Percentiles rank a stretch among this genome's conserved stretches.
phyloP scores from a whole-genome alignment of 352 stramenopile genomes.

The Globisporangium cylindrosporum region DNA sequence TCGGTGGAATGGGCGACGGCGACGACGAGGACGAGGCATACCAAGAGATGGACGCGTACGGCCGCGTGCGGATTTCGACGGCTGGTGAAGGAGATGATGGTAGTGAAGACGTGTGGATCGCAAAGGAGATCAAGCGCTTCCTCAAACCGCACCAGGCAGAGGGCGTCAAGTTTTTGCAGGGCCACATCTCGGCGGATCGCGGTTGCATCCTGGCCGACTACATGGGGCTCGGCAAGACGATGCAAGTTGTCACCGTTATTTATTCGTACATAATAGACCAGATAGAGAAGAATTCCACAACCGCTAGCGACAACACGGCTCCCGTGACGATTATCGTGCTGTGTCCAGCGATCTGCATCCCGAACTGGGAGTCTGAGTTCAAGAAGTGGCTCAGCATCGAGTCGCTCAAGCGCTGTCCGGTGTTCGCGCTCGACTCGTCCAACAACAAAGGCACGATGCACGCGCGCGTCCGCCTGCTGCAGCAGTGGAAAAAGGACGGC shows the following conservation, averaged over 20 bases:
- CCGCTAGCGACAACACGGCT: not conserved
- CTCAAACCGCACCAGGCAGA: constrained; percentile 79
- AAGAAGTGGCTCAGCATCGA: constrained; percentile 92
- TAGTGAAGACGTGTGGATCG: constrained; percentile 50
- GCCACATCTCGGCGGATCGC: constrained; percentile 43
- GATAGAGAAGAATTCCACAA: constrained; percentile 17
- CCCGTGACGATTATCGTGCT: constrained; percentile 85
- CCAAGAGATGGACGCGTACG: constrained; percentile 45
- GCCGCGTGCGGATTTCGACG: constrained; percentile 43
- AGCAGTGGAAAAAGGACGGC: constrained; percentile 71
- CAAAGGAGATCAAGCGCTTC: constrained; percentile 68
- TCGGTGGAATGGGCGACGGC: constrained; percentile 11
- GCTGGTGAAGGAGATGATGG: not conserved
- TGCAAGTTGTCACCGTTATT: constrained; percentile 85
- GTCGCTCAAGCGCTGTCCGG: constrained; percentile 45
- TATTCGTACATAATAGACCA: constrained; percentile 77
- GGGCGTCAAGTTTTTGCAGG: constrained; percentile 68
- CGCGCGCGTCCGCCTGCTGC: constrained; percentile 52
- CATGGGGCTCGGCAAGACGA: constrained; percentile 89
- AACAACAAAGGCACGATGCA: constrained; percentile 51
- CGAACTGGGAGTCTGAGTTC: constrained; percentile 97
- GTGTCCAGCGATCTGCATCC: constrained; percentile 95
- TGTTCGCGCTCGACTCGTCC: constrained; percentile 61
- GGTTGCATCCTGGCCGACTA: constrained; percentile 89
- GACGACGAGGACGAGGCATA: constrained; percentile 21